These are phyloP conservation scores for Thermomyces lanuginosus DNA, from an alignment of 2,329 filamentous ascomycete genomes.

Conservation along the genomic window DNA sequence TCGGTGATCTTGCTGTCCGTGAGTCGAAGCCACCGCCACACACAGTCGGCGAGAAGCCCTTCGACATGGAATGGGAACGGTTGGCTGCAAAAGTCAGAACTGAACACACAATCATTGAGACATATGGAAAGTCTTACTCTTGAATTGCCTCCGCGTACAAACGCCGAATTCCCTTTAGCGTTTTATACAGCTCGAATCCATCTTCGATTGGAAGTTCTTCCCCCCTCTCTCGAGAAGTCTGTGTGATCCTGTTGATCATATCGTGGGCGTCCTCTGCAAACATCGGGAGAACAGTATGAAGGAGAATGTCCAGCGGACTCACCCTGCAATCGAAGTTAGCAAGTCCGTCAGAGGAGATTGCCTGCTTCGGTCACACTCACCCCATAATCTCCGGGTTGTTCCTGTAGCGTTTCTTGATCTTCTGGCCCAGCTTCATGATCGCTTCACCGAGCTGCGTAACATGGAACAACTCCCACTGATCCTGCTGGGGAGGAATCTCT, in stretches of 20 bases:
- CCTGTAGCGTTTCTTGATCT: slow-evolving; percentile 80
- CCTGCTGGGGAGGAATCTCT: slow-evolving; percentile 61
- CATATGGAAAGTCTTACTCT: slow-evolving; percentile 23
- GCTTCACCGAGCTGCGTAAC: slow-evolving; percentile 77
- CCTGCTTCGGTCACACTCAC: no score
- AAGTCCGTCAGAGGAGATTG: neutral
- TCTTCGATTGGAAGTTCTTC: slow-evolving; percentile 75
- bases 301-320: slow-evolving; percentile 51
- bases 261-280: slow-evolving; percentile 82
- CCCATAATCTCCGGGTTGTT: slow-evolving; percentile 81
- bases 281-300: slow-evolving; percentile 70
- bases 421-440: slow-evolving; percentile 70
- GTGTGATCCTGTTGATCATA: slow-evolving; percentile 65
- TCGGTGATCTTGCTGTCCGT: slow-evolving; percentile 64
- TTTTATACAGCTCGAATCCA: slow-evolving; percentile 83
- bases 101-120: neutral
- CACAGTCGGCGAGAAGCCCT: slow-evolving; percentile 70
- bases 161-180: slow-evolving; percentile 66
- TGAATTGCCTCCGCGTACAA: slow-evolving; percentile 66
- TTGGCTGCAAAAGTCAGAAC: slow-evolving; percentile 20
- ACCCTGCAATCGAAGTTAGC: slow-evolving; percentile 24
- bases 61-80: slow-evolving; percentile 82
- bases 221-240: slow-evolving; percentile 50
- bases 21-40: slow-evolving; percentile 83
- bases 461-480: slow-evolving; percentile 80